Conservation (phyloP, 73 alveolate species). For the Paraurostyla sp. region DNA sequence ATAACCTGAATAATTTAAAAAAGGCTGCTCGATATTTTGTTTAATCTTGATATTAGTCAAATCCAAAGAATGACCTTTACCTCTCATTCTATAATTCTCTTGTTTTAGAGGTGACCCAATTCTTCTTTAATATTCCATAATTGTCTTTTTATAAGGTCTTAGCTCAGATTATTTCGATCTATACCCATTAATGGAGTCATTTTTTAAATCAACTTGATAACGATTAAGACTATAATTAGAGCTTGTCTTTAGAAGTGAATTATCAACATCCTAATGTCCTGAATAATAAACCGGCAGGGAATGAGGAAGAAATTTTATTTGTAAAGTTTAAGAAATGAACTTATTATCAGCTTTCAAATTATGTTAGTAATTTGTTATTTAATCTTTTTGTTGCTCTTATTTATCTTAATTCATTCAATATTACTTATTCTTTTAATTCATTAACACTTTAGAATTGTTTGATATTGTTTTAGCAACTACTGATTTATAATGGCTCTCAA, state of each 20-base stretch:
- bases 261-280: neutral
- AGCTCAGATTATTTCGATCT: neutral
- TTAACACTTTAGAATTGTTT: neutral
- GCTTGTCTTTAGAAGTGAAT: neutral
- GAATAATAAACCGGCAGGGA: neutral
- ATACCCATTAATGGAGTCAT: neutral
- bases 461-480: conserved; percentile 13
- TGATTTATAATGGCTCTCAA: conserved; percentile 4
- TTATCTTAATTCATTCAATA: neutral
- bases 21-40: too few species aligned
- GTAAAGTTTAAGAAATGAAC: neutral
- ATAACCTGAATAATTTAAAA: too few species aligned
- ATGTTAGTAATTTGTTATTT: neutral
- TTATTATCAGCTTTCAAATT: neutral
- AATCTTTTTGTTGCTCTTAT: neutral
- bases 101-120: too few species aligned
- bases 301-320: neutral
- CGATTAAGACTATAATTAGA: neutral
- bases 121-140: too few species aligned
- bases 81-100: too few species aligned
- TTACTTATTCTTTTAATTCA: neutral
- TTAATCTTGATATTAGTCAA: too few species aligned
- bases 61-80: too few species aligned
- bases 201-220: too few species aligned
- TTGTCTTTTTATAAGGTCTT: neutral